Conservation (phyloP, 139 green algal species). For the Chlorella ohadii region DNA sequence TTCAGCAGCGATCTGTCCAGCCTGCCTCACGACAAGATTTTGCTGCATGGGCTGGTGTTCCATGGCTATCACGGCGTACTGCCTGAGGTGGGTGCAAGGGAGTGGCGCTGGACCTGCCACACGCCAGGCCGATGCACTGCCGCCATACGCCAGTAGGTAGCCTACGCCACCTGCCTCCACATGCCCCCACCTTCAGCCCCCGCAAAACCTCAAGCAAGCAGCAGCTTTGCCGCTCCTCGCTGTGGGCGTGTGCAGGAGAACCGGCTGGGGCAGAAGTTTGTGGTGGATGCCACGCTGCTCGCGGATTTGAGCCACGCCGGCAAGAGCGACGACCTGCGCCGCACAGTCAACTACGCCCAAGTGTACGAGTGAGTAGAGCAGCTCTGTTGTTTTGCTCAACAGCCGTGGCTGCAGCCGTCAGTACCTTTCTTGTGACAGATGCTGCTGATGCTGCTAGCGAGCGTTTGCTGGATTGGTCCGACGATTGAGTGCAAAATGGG, state of each 20-base stretch:
- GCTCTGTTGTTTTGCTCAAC: too few species aligned
- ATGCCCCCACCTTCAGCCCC: too few species aligned
- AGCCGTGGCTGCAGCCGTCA: too few species aligned
- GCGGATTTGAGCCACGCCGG: slow-evolving; percentile 50
- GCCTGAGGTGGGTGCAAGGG: slow-evolving; percentile 14
- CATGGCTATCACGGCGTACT: slow-evolving; percentile 61
- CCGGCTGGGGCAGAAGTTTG: slow-evolving; percentile 71
- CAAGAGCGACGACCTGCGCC: slow-evolving; percentile 51
- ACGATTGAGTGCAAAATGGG: too few species aligned
- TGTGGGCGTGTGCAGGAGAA: slow-evolving; percentile 52
- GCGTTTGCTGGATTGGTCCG: too few species aligned
- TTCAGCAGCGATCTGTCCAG: background rate
- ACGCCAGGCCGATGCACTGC: too few species aligned
- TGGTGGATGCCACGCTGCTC: slow-evolving; percentile 60
- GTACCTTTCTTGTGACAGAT: too few species aligned
- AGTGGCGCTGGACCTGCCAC: too few species aligned
- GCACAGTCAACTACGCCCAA: slow-evolving; percentile 64
- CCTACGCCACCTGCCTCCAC: background rate
- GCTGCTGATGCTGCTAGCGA: too few species aligned
- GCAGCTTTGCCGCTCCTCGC: background rate
- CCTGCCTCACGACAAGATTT: slow-evolving; percentile 41
- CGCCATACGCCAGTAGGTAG: too few species aligned
- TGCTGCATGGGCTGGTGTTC: slow-evolving; percentile 54
- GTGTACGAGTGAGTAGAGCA: slow-evolving; percentile 52
- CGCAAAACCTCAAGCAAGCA: too few species aligned